A percentile compares a stretch with the other conserved stretches of the same genome.
These are phyloP conservation scores for Rhynchospora tenuis DNA, from an alignment of 176 grass and related monocot genomes.

Conservation along the genomic window DNA sequence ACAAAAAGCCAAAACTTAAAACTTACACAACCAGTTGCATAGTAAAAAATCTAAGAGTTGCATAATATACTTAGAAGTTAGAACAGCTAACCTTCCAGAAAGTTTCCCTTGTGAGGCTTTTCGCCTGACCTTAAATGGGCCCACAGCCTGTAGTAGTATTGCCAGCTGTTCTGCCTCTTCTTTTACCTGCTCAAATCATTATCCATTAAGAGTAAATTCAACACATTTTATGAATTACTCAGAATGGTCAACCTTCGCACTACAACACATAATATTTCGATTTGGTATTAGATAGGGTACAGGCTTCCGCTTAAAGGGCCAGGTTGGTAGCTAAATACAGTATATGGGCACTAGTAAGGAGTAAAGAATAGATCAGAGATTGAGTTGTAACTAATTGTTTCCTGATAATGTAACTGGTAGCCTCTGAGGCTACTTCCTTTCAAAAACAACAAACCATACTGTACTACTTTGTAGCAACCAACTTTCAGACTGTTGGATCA, in stretches of 20 bases:
- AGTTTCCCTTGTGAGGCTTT: conserved; percentile 88
- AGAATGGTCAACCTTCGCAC: background rate
- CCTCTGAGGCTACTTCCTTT: too few species aligned
- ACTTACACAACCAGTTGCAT: background rate
- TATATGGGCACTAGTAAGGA: too few species aligned
- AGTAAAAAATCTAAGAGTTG: background rate
- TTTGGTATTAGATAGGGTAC: too few species aligned
- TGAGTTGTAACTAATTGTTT: too few species aligned
- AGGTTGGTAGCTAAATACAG: too few species aligned
- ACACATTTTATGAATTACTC: background rate
- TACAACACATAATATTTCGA: background rate
- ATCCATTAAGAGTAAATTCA: background rate
- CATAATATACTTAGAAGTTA: background rate
- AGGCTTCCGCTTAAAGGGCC: too few species aligned
- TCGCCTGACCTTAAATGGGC: conserved; percentile 81
- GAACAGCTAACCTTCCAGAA: conserved; percentile 63
- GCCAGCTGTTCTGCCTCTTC: conserved; percentile 87
- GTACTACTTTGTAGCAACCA: background rate
- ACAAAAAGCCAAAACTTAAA: too few species aligned
- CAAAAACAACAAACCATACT: background rate
- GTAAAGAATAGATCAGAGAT: too few species aligned
- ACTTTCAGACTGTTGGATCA: background rate
- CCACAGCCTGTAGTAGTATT: conserved; percentile 67
- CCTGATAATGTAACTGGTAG: too few species aligned
- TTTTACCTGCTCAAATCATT: conserved; percentile 59